Base-by-base conservation (phyloP, 140 eudicot genomes). In the Flaveria floridana region DNA sequence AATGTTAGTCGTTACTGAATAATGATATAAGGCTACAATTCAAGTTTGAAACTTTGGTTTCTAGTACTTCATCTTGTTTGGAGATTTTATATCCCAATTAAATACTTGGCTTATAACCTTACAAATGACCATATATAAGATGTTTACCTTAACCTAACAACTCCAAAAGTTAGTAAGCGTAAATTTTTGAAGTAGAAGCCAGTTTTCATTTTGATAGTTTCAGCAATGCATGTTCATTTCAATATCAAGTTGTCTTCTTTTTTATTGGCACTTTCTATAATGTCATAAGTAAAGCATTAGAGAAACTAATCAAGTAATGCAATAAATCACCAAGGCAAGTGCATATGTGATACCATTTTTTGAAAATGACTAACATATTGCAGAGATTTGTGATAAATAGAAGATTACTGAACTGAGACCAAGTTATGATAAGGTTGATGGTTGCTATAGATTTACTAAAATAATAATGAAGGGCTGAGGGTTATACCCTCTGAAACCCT, bases 111-210 rank as follows among this genome's bases (percentile, higher is more conserved):
- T 62, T 16, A 28, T 39, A 37, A 13, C n/a, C 41, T 73, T 63
- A 59, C 62, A 10, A n/a, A 21, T 21, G 15, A 65, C 68, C 23
- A 52, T 66, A 76, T 65, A 15, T 37, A 76, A 28, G 74, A 28
- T 19, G 39, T 30, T 28, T 65, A 55, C 21, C 21, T 20, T 7
- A 34, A 55, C 50, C 68, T 41, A 42, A 15, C 18, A 42, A 56
- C 68, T 68, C 47, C 47, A 15, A 28, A 42, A 28, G 48, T 18
- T 53, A 66, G 34, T 59, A 74, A 25, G 26, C 62, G 61, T 9
- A 14, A 12, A 58, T 6, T 23, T 57, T 72, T 28, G 11, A 16
- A 16, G 18, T 55, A 70, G 46, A 52, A 72, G 77, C 53, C 68
- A 20, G 9, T n/a, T 47, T 46, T 46, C 21, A 4, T 3, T 28